These are phyloP conservation scores for Gossypium trilobum DNA, from an alignment of 441 rosid genomes.

Conservation along the genomic window DNA sequence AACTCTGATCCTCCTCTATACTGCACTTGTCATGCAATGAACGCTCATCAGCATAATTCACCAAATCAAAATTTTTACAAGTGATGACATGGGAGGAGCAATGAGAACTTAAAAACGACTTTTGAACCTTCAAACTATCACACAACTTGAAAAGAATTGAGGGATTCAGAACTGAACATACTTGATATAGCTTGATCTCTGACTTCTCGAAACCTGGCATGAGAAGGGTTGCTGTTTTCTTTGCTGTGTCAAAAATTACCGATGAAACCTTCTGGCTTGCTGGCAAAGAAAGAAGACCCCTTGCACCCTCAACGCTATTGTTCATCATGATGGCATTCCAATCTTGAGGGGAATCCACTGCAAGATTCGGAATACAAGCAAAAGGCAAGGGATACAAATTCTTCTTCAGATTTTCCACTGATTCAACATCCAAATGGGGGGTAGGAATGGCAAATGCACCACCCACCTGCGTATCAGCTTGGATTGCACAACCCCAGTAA, in stretches of 20 bases:
- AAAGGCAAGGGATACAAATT: constrained; percentile 54
- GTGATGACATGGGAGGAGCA: background rate
- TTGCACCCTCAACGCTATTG: constrained; percentile 32
- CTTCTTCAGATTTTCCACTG: constrained; percentile 28
- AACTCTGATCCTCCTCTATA: constrained; percentile 82
- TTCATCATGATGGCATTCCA: constrained; percentile 50
- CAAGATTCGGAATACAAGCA: constrained; percentile 42
- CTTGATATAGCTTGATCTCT: constrained; percentile 86
- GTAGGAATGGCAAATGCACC: constrained; percentile 48
- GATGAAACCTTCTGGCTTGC: constrained; percentile 25
- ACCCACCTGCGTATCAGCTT: constrained; percentile 67
- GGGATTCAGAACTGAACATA: constrained; percentile 22
- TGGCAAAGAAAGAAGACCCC: constrained; percentile 38
- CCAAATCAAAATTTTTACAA: background rate
- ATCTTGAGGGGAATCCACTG: constrained; percentile 31
- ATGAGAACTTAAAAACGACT: background rate
- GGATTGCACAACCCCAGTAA: constrained; percentile 77
- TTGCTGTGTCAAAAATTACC: constrained; percentile 47
- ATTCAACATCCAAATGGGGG: constrained; percentile 24
- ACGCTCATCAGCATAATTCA: background rate
- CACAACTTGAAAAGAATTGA: background rate
- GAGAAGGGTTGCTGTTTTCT: constrained; percentile 57
- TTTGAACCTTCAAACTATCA: background rate
- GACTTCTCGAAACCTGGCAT: constrained; percentile 92
- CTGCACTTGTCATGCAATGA: constrained; percentile 33